Base-by-base conservation (phyloP, 306 rosid genomes). In the Cucurbita moschata region DNA sequence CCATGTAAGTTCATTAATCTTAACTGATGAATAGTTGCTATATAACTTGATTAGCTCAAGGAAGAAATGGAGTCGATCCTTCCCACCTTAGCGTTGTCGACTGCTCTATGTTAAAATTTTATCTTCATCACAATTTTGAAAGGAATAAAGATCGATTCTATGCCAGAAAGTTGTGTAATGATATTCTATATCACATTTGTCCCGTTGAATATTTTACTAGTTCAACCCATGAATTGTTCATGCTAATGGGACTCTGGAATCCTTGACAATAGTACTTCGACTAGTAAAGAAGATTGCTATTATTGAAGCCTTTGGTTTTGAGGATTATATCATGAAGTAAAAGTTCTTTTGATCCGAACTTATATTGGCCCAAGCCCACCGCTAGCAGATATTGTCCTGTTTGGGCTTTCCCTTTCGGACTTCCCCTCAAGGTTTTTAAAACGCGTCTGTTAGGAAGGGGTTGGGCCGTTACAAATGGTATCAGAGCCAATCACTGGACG, bases 1-100 rank as follows among this genome's bases (percentile, higher is more conserved):
- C 99, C 21, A 91, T 89, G 99, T 95, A 85, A 91, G 99, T 89
- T 66, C 42, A 72, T 61, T 62, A 3, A 77, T 75, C 74, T 61
- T 42, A 76, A 40, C 11, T 75, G 18, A 72, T 38, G 52, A 75
- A 64, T 54, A 30, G 50, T 47, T 74, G 66, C 52, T 83, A 30
- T 60, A 72, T 73, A 38, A 66, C 18, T 66, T 42, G n/a, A 10
- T 42, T 18, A 66, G 54, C 10, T 42, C 52, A 43, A 44, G 72
- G 52, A 44, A 66, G 71, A 51, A 44, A 66, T 18, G 21, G 72
- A 43, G 53, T 19, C 46, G 18, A 9, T 42, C 16, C 7, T 40
- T 64, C 44, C 35, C 16, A 4, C 1, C 1, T 43, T 40, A 16
- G 51, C 71, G 16, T 64, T n/a, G 51, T 26, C 9, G 70, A 15